Evolutionary conservation across 2,329 filamentous ascomycete species (phyloP), one percentile per base, ranked within the genome.

Genomic region (Ophiostoma ips): DNA sequence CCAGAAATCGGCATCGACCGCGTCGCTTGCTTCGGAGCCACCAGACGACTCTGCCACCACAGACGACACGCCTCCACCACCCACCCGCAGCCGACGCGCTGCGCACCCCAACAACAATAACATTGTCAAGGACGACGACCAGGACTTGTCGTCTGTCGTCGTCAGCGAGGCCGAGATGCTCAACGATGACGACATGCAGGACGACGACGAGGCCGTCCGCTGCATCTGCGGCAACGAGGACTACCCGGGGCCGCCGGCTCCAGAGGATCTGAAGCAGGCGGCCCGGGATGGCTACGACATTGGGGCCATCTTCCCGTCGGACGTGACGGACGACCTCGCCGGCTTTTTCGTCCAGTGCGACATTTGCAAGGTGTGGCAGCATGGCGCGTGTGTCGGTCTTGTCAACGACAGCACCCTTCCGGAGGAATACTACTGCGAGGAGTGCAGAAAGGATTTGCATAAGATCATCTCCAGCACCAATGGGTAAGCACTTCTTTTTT

Each of bases 291-390:
- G 76, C 52, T 71, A 72, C 61, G 71, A 79, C 59, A 64, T 71
- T 55, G 72, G 80, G 59, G 67, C 75, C 63, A 68, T 79, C 68
- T 67, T 74, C 65, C 65, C 73, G 64, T 68, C 80, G 68, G 69
- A 81, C 55, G 72, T 87, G 55, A 79, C 81, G 31, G 88, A 95
- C 60, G 90, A 96, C 57, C 76, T 90, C 57, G 92, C 90, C 41
- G 90, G 89, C 48, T 84, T 96, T 67, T 98, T 95, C 67, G 89
- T 98, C 57, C 90, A 96, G 71, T 98, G 92, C 75, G 92, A 96
- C 68, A 75, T 86, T 56, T 98, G 92, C 72, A 94, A 94, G 64
- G 92, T 96, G 55, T 98, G 90, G 92, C 92, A 98, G 65, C 92
- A 98, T 64, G 92, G 92, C 60, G 90, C 89, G 53, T 98, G 92